Evolutionary conservation across 2,329 filamentous ascomycete genomes (phyloP), one percentile per base, ranked within the genome.

Genomic region (Incumbomyces lentus): DNA sequence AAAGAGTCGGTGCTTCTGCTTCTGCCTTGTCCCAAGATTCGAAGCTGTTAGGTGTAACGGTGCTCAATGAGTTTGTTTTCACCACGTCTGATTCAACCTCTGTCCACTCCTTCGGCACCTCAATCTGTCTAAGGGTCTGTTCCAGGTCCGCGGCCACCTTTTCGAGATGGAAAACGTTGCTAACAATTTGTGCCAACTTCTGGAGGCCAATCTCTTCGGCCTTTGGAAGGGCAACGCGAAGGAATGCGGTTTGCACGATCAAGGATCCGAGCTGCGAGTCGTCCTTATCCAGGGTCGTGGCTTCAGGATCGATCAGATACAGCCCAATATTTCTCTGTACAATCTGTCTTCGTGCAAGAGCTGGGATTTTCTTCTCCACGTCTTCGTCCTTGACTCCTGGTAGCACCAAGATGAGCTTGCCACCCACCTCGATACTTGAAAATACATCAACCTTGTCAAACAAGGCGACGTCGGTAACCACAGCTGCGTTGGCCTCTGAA

Each of bases 321-420:
- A 98, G 73, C 52, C 82, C 69, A 30, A 89, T 70, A 30, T 75
- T 74, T 64, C 85, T 86, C 59, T 79, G 73, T 45, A 79, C 78
- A 42, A 95, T 67, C 12, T 75, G 72, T 65, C 84, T 86, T 60
- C 84, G 81, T 53, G 92, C 77, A 39, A 71, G 64, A 32, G 74
- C 72, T 1, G 86, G 78, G 5, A 98, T 71, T 57, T 85, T 76
- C 76, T 93, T 94, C 70, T 96, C 90, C 6, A 89, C 64, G 31
- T 95, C 88, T 37, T 93, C 90, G 43, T 87, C 79, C 68, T 94
- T 95, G 63, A 86, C 79, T 55, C 80, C 82, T 22, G 86, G 75
- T 18, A 92, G 74, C 59, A 81, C 85, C 35, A 95, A 60, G 46
- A 95, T 75, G 37, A 95, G 65, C 53, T 80, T 82, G 46, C 84